Percentiles rank a stretch among this genome's conserved stretches.
These are phyloP conservation scores for Mortierella sp. DNA, from an alignment of 371 early-diverging fungal genomes.

Conservation along the genomic window DNA sequence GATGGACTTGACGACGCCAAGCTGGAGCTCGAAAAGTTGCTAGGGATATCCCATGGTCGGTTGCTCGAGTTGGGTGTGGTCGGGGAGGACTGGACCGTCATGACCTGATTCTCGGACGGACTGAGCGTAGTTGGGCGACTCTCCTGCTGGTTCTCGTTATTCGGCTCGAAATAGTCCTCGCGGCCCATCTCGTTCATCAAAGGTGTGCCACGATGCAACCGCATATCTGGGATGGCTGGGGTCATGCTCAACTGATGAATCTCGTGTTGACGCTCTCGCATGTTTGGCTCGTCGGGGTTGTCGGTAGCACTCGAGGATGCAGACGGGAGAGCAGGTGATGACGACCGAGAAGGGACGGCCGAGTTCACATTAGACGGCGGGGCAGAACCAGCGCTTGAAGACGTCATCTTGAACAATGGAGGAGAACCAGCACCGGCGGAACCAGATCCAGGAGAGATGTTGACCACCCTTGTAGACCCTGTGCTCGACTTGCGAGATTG, in stretches of 20 bases:
- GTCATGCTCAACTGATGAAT: conserved; percentile 9
- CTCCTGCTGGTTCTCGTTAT: background rate
- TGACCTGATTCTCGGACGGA: background rate
- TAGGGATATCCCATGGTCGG: conserved; percentile 20
- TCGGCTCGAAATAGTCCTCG: conserved; percentile 8
- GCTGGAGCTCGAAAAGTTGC: conserved; percentile 15
- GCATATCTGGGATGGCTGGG: conserved; percentile 5
- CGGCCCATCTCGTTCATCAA: conserved; percentile 15
- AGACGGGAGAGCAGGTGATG: background rate
- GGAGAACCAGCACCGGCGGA: conserved; percentile 12
- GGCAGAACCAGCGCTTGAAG: conserved; percentile 2
- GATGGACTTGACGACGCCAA: conserved; percentile 4
- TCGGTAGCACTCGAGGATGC: conserved; percentile 12
- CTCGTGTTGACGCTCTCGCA: background rate
- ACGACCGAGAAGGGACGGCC: background rate
- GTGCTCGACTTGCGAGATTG: conserved; percentile 33
- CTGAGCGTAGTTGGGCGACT: conserved; percentile 18
- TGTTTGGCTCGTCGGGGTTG: background rate
- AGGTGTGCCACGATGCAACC: conserved; percentile 17
- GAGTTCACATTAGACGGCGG: conserved; percentile 5
- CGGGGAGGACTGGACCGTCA: conserved; percentile 4
- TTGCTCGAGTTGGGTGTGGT: conserved; percentile 9
- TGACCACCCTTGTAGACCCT: conserved; percentile 37
- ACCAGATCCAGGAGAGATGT: conserved; percentile 33
- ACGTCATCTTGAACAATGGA: background rate